These are phyloP conservation scores for Syzygium aromaticum DNA, from an alignment of 345 rosid genomes.

Conservation along the genomic window DNA sequence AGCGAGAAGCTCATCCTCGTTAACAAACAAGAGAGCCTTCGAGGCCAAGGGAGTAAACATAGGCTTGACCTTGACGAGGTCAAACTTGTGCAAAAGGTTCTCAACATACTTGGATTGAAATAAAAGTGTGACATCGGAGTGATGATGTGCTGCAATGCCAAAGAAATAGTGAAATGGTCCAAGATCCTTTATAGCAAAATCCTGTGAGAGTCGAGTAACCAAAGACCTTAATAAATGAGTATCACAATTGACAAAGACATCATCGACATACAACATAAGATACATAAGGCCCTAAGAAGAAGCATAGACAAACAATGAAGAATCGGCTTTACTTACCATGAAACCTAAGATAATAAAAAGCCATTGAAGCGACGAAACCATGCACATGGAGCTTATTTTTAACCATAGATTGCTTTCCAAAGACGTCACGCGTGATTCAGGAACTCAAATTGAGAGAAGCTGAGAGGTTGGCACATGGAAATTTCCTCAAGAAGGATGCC, in stretches of 20 bases:
- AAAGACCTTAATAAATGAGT: not conserved
- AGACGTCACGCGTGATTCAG: not conserved
- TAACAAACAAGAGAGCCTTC: not conserved
- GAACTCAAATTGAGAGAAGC: not conserved
- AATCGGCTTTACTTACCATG: not conserved
- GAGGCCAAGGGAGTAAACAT: not conserved
- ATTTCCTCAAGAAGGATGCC: not conserved
- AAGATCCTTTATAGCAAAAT: not conserved
- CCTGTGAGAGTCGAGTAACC: rapidly evolving
- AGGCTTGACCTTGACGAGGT: rapidly evolving
- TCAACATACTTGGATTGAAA: not conserved
- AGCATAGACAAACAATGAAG: not conserved
- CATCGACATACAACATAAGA: not conserved
- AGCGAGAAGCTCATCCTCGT: not conserved
- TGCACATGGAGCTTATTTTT: not conserved
- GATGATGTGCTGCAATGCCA: not conserved
- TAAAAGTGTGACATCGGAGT: not conserved
- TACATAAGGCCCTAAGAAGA: not conserved
- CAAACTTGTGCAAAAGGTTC: not conserved
- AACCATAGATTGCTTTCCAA: not conserved
- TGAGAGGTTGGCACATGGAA: not conserved
- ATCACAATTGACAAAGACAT: not conserved
- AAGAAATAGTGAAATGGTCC: not conserved
- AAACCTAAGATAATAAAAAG: not conserved
- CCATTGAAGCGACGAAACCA: not conserved